Evolutionary conservation across 495 filamentous ascomycete species (phyloP).

Genomic region (Xylaria grammica): DNA sequence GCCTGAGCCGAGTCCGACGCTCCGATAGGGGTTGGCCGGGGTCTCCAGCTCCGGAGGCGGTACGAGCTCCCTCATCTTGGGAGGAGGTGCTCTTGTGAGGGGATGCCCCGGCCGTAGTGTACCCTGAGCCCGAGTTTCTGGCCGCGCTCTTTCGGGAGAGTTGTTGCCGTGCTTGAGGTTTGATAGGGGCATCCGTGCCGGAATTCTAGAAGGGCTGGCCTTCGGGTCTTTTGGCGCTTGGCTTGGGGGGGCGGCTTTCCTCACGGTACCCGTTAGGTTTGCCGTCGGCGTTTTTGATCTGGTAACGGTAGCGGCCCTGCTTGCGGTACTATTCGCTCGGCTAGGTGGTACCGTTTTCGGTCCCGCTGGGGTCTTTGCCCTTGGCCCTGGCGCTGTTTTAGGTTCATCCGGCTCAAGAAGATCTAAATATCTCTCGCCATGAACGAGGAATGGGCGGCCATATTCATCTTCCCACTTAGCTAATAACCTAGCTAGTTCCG

Average conservation of each 20-base stretch:
- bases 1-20: conserved; percentile 68
- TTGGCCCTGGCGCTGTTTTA: conserved; percentile 65
- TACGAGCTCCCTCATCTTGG: conserved; percentile 83
- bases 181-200: conserved; percentile 76
- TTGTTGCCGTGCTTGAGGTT: conserved; percentile 83
- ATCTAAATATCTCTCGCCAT: conserved; percentile 88
- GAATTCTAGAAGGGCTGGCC: conserved; percentile 78
- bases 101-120: conserved; percentile 50
- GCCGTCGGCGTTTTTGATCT: conserved; percentile 71
- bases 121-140: conserved; percentile 48
- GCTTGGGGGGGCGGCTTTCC: conserved; percentile 30
- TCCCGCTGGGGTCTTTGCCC: conserved; percentile 80
- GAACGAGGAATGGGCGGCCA: conserved; percentile 88
- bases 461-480: conserved; percentile 94
- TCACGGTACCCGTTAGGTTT: conserved; percentile 31
- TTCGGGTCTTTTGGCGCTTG: conserved; percentile 39
- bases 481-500: conserved; percentile 77
- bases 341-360: conserved; percentile 51
- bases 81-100: conserved; percentile 70
- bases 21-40: conserved; percentile 64
- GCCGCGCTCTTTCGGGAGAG: conserved; percentile 73
- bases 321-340: conserved; percentile 43
- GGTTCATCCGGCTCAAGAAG: conserved; percentile 67
- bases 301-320: conserved; percentile 52
- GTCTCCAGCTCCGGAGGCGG: conserved; percentile 70